Percentiles rank a stretch among this genome's conserved stretches.
Conservation (phyloP, 805 yeast species). For the Saccharomyces jurei region DNA sequence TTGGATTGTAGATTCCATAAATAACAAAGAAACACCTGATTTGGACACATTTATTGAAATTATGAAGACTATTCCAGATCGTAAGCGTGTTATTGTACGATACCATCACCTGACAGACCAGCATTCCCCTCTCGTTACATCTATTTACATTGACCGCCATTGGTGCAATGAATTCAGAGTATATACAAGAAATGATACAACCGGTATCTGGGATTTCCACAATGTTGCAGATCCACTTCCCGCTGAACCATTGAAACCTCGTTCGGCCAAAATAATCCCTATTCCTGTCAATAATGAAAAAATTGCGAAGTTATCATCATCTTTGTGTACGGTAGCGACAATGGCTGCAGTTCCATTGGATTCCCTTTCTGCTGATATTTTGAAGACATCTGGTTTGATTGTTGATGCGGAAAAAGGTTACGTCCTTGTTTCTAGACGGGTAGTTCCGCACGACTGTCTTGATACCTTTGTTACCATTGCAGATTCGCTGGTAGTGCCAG, state of each 20-base stretch:
- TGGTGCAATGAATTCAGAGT: constrained; percentile 68
- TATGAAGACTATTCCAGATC: constrained; percentile 70
- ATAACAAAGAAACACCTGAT: constrained; percentile 66
- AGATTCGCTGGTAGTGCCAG: constrained; percentile 76
- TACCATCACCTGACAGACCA: constrained; percentile 74
- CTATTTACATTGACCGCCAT: constrained; percentile 72
- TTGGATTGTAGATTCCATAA: constrained; percentile 74
- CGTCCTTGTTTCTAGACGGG: constrained; percentile 66
- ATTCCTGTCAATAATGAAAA: constrained; percentile 49
- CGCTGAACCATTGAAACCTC: constrained; percentile 44
- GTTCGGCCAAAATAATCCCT: constrained; percentile 61
- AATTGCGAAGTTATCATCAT: constrained; percentile 50
- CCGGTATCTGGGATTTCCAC: constrained; percentile 52
- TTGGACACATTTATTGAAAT: constrained; percentile 71
- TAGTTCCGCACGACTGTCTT: constrained; percentile 69
- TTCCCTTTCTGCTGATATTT: constrained; percentile 56
- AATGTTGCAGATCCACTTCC: constrained; percentile 50
- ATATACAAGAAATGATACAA: constrained; percentile 52
- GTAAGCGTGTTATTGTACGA: constrained; percentile 57
- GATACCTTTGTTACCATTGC: constrained; percentile 77
- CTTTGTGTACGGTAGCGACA: constrained; percentile 65
- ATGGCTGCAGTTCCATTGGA: constrained; percentile 66
- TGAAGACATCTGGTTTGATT: constrained; percentile 67
- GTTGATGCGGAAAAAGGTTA: constrained; percentile 75
- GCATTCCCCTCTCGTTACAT: constrained; percentile 62